Evolutionary conservation across 1,284 basidiomycete species (phyloP).

Genomic region (Papiliotrema nemorosa): DNA sequence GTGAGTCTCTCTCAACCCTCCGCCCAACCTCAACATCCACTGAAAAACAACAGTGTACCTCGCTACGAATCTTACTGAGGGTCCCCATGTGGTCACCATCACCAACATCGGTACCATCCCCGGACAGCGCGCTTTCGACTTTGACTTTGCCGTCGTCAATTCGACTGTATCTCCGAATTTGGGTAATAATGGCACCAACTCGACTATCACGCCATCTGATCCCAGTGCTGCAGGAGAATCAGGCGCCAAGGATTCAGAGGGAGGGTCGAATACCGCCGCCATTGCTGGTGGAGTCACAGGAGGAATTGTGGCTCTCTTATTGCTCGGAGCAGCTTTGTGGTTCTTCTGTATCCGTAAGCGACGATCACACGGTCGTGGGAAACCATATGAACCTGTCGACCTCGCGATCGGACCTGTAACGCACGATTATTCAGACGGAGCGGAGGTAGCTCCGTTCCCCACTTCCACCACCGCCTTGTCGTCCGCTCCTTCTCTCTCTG

Average conservation of each 20-base stretch:
- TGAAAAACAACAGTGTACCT: conserved; percentile 4
- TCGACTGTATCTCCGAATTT: conserved; percentile 6
- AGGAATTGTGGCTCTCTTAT: conserved; percentile 8
- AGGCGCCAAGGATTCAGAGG: not conserved
- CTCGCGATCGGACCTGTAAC: not conserved
- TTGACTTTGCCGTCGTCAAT: conserved; percentile 20
- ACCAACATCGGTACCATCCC: conserved; percentile 1
- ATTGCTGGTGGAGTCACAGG: conserved; percentile 22
- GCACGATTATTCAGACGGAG: too few species aligned
- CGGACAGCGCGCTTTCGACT: conserved; percentile 2
- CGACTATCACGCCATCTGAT: not conserved
- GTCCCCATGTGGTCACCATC: conserved; percentile 5
- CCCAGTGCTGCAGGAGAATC: not conserved
- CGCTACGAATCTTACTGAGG: conserved; percentile 9
- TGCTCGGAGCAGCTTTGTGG: conserved; percentile 12
- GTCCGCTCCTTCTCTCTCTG: too few species aligned
- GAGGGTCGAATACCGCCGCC: conserved; percentile 5
- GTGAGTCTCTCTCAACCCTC: not conserved
- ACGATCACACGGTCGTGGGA: not conserved
- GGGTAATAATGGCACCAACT: conserved; percentile 3
- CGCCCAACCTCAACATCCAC: not conserved
- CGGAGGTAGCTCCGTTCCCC: too few species aligned
- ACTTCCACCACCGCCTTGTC: too few species aligned
- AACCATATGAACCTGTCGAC: not conserved
- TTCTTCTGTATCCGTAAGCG: conserved; percentile 9